Conservation (phyloP, 805 yeast species). For the Hermanozyma aechmeae region DNA sequence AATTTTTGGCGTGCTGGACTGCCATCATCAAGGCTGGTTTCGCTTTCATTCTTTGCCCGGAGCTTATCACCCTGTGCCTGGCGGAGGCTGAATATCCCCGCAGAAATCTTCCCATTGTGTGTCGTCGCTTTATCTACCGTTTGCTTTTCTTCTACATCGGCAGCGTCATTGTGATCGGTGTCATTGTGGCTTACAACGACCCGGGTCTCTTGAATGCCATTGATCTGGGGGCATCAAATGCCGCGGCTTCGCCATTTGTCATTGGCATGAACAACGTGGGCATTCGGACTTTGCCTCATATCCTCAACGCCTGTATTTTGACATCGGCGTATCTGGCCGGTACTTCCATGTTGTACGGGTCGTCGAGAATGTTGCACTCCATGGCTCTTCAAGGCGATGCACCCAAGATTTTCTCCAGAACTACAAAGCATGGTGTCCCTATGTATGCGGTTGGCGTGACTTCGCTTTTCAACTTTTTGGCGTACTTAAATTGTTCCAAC, state of each 20-base stretch:
- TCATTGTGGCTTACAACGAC: constrained; percentile 3
- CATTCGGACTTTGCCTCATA: constrained; percentile 1
- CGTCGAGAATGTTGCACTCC: constrained; percentile 52
- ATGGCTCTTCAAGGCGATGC: constrained; percentile 48
- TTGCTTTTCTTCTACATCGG: constrained; percentile 7
- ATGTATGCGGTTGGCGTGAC: constrained; percentile 1
- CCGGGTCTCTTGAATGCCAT: neutral
- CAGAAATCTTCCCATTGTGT: constrained; percentile 49
- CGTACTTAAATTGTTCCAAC: constrained; percentile 1
- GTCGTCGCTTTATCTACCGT: constrained; percentile 1
- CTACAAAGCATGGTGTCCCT: constrained; percentile 1
- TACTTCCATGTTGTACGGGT: constrained; percentile 55
- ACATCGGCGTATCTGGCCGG: constrained; percentile 2
- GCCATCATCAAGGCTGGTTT: constrained; percentile 2
- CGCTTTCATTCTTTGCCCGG: constrained; percentile 1
- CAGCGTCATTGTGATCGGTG: constrained; percentile 10
- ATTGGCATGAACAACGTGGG: constrained; percentile 1
- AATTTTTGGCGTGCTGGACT: constrained; percentile 3
- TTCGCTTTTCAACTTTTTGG: constrained; percentile 1
- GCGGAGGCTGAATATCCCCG: too few species aligned
- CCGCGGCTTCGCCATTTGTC: constrained; percentile 2
- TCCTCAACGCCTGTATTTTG: constrained; percentile 1
- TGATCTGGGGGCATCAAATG: neutral
- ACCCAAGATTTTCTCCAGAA: constrained; percentile 20
- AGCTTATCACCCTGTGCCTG: too few species aligned